Percentiles rank a stretch among this genome's conserved stretches.
These are phyloP conservation scores for Kluyveromyces lactis DNA, from an alignment of 805 yeast species.

Conservation along the genomic window DNA sequence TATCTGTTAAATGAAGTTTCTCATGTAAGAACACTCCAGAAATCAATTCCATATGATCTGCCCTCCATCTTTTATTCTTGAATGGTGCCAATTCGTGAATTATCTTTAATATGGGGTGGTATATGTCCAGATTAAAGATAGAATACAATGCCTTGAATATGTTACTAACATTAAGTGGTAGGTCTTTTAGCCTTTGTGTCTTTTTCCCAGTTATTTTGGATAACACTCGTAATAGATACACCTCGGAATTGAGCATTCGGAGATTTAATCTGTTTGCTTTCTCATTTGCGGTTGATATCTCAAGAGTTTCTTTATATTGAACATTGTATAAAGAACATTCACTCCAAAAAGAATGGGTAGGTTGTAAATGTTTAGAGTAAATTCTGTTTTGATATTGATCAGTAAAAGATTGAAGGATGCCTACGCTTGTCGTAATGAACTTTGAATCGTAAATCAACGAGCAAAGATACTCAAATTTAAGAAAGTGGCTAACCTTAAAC, in stretches of 20 bases:
- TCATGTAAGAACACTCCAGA: constrained; percentile 78
- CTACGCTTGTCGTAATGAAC: constrained; percentile 28
- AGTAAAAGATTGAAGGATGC: constrained; percentile 20
- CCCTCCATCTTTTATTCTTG: constrained; percentile 91
- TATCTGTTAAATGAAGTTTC: constrained; percentile 64
- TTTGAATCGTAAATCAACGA: constrained; percentile 69
- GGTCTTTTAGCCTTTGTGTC: constrained; percentile 49
- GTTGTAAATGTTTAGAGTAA: constrained; percentile 16
- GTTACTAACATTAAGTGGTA: constrained; percentile 27
- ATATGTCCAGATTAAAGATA: constrained; percentile 53
- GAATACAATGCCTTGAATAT: constrained; percentile 34
- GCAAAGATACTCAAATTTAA: constrained; percentile 70
- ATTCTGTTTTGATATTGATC: constrained; percentile 26
- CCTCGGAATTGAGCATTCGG: constrained; percentile 10
- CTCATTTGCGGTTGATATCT: neutral
- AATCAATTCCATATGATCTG: constrained; percentile 86
- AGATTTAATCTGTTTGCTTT: constrained; percentile 4
- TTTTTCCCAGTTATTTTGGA: constrained; percentile 56
- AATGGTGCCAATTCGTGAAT: constrained; percentile 78
- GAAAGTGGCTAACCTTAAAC: constrained; percentile 70
- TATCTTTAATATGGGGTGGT: constrained; percentile 63
- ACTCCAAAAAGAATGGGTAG: constrained; percentile 23
- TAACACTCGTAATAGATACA: constrained; percentile 37
- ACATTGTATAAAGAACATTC: constrained; percentile 17
- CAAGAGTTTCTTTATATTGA: constrained; percentile 5